phyloP scores from a whole-genome alignment of 2,329 filamentous ascomycete species.

The Didymella segeticola region DNA sequence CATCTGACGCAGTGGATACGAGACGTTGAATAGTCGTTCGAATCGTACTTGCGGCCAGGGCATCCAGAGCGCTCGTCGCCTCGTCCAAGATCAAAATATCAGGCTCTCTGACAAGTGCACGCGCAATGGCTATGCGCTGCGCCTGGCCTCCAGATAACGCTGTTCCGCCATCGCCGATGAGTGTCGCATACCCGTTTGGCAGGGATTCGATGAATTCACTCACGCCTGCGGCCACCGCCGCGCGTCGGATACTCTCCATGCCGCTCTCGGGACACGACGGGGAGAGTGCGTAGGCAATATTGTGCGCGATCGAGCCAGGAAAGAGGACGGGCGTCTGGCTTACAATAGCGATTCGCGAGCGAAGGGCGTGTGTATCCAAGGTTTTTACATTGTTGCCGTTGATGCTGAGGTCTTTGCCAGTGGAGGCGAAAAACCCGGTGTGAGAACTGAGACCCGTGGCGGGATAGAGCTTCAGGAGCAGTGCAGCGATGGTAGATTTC shows the following conservation, averaged over 20 bases:
- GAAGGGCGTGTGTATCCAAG: slow-evolving; percentile 67
- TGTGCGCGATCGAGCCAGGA: slow-evolving; percentile 75
- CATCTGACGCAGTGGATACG: slow-evolving; percentile 36
- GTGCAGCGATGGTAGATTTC: slow-evolving; percentile 81
- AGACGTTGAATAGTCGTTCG: slow-evolving; percentile 67
- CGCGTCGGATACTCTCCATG: slow-evolving; percentile 53
- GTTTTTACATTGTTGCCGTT: slow-evolving; percentile 62
- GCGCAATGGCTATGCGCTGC: slow-evolving; percentile 80
- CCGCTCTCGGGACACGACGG: slow-evolving; percentile 60
- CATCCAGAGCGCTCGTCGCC: slow-evolving; percentile 82
- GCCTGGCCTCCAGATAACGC: slow-evolving; percentile 80
- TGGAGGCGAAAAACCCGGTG: background rate
- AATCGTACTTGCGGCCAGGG: slow-evolving; percentile 69
- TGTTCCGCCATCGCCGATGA: slow-evolving; percentile 78
- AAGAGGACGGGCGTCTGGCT: slow-evolving; percentile 78
- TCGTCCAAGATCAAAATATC: slow-evolving; percentile 83
- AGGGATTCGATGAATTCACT: slow-evolving; percentile 79
- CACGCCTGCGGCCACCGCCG: slow-evolving; percentile 67
- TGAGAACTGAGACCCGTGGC: slow-evolving; percentile 10
- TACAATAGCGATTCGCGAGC: slow-evolving; percentile 70
- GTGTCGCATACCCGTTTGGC: slow-evolving; percentile 72
- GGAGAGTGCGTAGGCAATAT: slow-evolving; percentile 80
- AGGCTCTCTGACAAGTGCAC: slow-evolving; percentile 75
- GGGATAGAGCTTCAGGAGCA: slow-evolving; percentile 76
- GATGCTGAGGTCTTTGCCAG: slow-evolving; percentile 60